Conservation (phyloP, 2,329 filamentous ascomycete genomes). For the Colletotrichum echinochloae region DNA sequence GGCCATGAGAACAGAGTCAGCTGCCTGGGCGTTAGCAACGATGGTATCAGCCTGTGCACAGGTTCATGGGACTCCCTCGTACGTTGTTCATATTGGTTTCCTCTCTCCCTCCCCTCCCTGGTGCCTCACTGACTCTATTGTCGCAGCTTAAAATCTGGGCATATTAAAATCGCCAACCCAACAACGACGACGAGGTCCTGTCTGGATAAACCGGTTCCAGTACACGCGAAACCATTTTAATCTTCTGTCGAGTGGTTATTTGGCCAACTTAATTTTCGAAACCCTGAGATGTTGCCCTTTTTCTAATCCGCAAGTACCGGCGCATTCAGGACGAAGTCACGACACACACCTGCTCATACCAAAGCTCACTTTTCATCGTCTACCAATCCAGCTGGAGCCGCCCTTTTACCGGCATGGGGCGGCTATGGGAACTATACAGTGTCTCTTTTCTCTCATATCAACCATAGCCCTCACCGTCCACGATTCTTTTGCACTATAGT, state of each 20-base stretch:
- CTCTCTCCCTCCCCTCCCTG: conserved; percentile 58
- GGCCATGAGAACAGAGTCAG: conserved; percentile 99
- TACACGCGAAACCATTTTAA: conserved; percentile 42
- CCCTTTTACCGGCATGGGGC: conserved; percentile 31
- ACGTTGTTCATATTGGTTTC: conserved; percentile 58
- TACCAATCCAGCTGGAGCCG: conserved; percentile 38
- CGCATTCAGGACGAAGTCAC: conserved; percentile 42
- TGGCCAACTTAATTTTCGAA: conserved; percentile 42
- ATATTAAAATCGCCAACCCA: conserved; percentile 66
- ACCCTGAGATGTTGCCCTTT: conserved; percentile 37
- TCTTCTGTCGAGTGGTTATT: conserved; percentile 41
- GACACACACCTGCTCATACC: conserved; percentile 42
- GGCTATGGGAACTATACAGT: conserved; percentile 37
- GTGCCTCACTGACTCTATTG: conserved; percentile 48
- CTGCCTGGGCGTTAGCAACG: conserved; percentile 98
- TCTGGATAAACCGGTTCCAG: conserved; percentile 42
- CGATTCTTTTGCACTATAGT: conserved; percentile 40
- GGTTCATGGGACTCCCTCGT: conserved; percentile 99
- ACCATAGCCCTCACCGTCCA: conserved; percentile 24
- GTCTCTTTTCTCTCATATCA: conserved; percentile 34
- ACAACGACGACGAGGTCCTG: conserved; percentile 36
- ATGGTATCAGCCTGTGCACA: conserved; percentile 98
- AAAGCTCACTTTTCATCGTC: conserved; percentile 39
- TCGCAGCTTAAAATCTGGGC: conserved; percentile 87
- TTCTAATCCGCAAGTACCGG: conserved; percentile 42